These are phyloP conservation scores for Echeveria elegans DNA, from an alignment of 164 flowering plant genomes.

Conservation along the genomic window DNA sequence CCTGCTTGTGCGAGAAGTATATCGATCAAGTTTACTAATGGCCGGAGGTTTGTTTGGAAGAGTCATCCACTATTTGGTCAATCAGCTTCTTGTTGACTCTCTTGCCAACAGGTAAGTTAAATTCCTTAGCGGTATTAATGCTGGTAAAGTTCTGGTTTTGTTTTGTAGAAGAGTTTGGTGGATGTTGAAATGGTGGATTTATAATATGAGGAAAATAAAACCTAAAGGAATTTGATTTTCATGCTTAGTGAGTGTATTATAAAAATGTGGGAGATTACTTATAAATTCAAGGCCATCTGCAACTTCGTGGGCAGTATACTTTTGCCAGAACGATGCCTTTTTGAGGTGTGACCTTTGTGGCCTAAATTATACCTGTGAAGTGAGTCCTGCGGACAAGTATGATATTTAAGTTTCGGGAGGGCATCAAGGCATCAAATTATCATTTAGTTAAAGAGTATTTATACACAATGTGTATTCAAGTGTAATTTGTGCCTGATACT, in stretches of 20 bases:
- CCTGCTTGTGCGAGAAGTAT: background rate
- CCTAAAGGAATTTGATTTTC: too few relatives aligned
- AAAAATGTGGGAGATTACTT: too few relatives aligned
- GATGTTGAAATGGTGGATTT: too few relatives aligned
- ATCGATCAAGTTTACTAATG: background rate
- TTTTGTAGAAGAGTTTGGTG: too few relatives aligned
- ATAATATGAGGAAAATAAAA: too few relatives aligned
- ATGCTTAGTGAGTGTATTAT: too few relatives aligned
- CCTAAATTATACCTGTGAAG: background rate
- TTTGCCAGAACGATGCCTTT: too few relatives aligned
- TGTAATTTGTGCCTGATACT: background rate
- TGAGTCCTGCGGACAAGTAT: background rate
- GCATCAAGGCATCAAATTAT: background rate
- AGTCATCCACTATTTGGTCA: background rate
- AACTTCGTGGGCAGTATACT: too few relatives aligned
- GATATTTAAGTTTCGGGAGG: too few relatives aligned
- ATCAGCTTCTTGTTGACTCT: background rate
- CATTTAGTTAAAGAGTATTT: slow-evolving; percentile 16
- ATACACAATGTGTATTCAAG: background rate
- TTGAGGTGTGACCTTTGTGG: background rate
- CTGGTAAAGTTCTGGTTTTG: too few relatives aligned
- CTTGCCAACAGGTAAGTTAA: slow-evolving; percentile 1
- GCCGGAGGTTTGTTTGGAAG: slow-evolving; percentile 3
- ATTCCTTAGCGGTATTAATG: too few relatives aligned
- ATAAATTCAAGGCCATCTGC: too few relatives aligned